Conservation (phyloP, 2,329 filamentous ascomycete species). For the Alternaria solani region DNA sequence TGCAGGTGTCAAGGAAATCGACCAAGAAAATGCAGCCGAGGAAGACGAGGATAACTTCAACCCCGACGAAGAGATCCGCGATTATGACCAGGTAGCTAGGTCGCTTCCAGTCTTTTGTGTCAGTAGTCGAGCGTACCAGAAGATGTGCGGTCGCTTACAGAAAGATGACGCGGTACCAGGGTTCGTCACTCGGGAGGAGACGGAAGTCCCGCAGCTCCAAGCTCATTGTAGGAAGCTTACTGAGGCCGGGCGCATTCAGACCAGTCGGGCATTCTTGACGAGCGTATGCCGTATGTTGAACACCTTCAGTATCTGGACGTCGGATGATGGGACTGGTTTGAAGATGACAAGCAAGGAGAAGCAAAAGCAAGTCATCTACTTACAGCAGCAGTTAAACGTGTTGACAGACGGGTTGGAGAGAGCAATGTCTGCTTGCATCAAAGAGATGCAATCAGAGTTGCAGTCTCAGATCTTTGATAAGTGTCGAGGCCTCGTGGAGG, state of each 20-base stretch:
- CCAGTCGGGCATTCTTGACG: slow-evolving; percentile 61
- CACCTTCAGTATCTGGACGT: slow-evolving; percentile 62
- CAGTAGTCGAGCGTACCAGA: slow-evolving; percentile 69
- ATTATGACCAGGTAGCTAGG: slow-evolving; percentile 66
- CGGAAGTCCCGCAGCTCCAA: slow-evolving; percentile 65
- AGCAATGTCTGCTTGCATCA: slow-evolving; percentile 50
- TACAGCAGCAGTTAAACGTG: slow-evolving; percentile 51
- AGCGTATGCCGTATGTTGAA: slow-evolving; percentile 61
- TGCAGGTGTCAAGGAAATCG: slow-evolving; percentile 66
- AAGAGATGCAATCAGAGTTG: slow-evolving; percentile 53
- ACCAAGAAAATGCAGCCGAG: slow-evolving; percentile 63
- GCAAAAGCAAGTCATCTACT: slow-evolving; percentile 50
- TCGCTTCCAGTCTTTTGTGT: slow-evolving; percentile 71
- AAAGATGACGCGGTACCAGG: slow-evolving; percentile 63
- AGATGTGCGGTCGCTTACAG: slow-evolving; percentile 63
- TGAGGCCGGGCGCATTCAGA: slow-evolving; percentile 56
- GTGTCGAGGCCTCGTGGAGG: slow-evolving; percentile 51
- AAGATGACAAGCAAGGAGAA: slow-evolving; percentile 54
- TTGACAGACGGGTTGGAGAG: slow-evolving; percentile 55
- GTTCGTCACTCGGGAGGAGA: slow-evolving; percentile 63
- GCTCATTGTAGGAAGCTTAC: slow-evolving; percentile 67
- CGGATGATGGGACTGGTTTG: slow-evolving; percentile 52
- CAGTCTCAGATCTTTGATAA: slow-evolving; percentile 58
- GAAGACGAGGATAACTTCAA: slow-evolving; percentile 64
- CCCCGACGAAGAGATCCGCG: slow-evolving; percentile 61